Conservation (phyloP, 805 yeast genomes). For the Lipomyces sp. region DNA sequence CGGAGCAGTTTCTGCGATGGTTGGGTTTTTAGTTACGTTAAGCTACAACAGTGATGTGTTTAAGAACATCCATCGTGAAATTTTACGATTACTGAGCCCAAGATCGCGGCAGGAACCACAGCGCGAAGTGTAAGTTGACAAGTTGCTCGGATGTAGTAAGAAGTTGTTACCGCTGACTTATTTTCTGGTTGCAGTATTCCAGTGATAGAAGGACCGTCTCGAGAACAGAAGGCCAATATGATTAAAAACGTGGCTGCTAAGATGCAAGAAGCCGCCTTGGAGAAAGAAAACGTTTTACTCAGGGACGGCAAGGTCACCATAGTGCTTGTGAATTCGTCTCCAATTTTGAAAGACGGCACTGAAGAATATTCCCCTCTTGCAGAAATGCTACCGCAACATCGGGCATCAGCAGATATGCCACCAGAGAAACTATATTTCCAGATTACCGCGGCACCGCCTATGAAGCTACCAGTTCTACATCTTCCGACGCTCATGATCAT, state of each 20-base stretch:
- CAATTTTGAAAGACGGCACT: background rate
- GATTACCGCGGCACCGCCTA: background rate
- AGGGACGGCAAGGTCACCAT: background rate
- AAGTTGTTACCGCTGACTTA: background rate
- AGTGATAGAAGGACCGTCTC: background rate
- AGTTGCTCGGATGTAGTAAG: background rate
- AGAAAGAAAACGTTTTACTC: background rate
- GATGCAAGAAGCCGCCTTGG: background rate
- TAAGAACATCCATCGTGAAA: background rate
- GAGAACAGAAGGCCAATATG: slow-evolving; percentile 1
- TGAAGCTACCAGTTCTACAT: background rate
- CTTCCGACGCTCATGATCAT: background rate
- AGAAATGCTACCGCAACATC: background rate
- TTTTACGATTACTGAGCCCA: background rate
- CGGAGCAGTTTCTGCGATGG: slow-evolving; percentile 6
- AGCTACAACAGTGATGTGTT: slow-evolving; percentile 7
- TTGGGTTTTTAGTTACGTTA: slow-evolving; percentile 14
- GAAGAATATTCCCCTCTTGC: slow-evolving; percentile 1
- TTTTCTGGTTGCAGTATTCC: background rate
- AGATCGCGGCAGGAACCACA: background rate
- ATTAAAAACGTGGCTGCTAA: background rate
- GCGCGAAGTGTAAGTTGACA: background rate
- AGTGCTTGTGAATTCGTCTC: slow-evolving; percentile 4
- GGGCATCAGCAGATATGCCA: background rate
- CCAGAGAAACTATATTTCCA: background rate